phyloP scores from a whole-genome alignment of 345 rosid genomes.

The Lepidium sativum region DNA sequence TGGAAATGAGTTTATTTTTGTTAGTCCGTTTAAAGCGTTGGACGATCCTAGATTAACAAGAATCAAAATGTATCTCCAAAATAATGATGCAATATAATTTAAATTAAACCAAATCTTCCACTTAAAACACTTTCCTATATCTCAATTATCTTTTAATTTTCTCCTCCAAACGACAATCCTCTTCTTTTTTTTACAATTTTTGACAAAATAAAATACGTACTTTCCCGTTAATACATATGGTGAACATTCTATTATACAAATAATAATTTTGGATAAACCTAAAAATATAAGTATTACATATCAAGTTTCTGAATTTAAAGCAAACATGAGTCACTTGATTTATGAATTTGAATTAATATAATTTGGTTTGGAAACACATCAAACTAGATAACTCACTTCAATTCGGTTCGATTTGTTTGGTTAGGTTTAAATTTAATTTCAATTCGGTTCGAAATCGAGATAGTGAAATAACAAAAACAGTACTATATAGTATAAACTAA shows the following conservation, averaged over 20 bases:
- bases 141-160: too few species aligned
- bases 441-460: too few species aligned
- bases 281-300: background rate
- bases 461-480: too few species aligned
- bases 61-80: conserved; percentile 20
- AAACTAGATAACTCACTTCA: background rate
- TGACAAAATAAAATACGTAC: too few species aligned
- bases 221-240: too few species aligned
- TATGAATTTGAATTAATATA: background rate
- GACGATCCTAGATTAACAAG: background rate
- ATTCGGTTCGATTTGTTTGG: too few species aligned
- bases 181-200: too few species aligned
- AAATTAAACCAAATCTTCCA: conserved; percentile 17
- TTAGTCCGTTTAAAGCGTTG: background rate
- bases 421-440: too few species aligned
- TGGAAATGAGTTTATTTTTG: background rate
- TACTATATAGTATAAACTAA: too few species aligned
- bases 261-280: background rate
- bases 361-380: background rate
- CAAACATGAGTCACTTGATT: background rate
- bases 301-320: background rate
- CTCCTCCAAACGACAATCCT: background rate
- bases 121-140: conserved; percentile 14
- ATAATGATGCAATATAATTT: conserved; percentile 5
- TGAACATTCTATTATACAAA: background rate